A percentile compares a stretch with the other conserved stretches of the same genome.
These are phyloP conservation scores for Cladosporium oxysporum DNA, from an alignment of 2,329 filamentous ascomycete species.

Conservation along the genomic window DNA sequence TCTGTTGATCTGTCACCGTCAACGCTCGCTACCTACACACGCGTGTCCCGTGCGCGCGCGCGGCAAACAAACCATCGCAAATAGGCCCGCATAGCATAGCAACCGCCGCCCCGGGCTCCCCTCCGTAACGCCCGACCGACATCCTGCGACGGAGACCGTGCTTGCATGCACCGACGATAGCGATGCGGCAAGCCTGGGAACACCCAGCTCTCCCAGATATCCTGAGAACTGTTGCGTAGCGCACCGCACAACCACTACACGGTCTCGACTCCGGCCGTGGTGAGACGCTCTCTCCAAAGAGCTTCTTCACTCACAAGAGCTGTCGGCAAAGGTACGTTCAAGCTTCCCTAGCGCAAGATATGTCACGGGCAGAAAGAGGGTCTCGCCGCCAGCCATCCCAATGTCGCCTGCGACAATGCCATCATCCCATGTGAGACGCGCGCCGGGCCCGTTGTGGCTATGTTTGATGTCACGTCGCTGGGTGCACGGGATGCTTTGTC, in stretches of 20 bases:
- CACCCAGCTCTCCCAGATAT: neutral
- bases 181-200: slow-evolving; percentile 9
- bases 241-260: neutral
- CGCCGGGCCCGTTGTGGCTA: slow-evolving; percentile 20
- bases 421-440: slow-evolving; percentile 18
- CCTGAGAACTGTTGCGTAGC: neutral
- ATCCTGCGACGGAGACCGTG: slow-evolving; percentile 12
- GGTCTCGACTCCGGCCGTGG: slow-evolving; percentile 1
- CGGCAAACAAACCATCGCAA: slow-evolving; percentile 5
- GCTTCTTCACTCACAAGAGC: neutral
- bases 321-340: slow-evolving; percentile 18
- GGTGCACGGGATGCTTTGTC: slow-evolving; percentile 29
- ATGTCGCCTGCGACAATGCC: slow-evolving; percentile 18
- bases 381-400: slow-evolving; percentile 8
- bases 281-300: neutral
- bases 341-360: slow-evolving; percentile 16
- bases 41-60: neutral
- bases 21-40: neutral
- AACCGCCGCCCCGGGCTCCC: slow-evolving; percentile 8
- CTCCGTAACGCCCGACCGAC: slow-evolving; percentile 13
- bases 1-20: neutral
- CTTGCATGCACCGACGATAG: slow-evolving; percentile 9
- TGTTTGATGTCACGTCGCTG: slow-evolving; percentile 30
- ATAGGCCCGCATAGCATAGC: neutral
- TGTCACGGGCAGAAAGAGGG: slow-evolving; percentile 6